These are phyloP conservation scores for Coleophoma cylindrospora DNA, from an alignment of 2,329 filamentous ascomycete species.

Conservation along the genomic window DNA sequence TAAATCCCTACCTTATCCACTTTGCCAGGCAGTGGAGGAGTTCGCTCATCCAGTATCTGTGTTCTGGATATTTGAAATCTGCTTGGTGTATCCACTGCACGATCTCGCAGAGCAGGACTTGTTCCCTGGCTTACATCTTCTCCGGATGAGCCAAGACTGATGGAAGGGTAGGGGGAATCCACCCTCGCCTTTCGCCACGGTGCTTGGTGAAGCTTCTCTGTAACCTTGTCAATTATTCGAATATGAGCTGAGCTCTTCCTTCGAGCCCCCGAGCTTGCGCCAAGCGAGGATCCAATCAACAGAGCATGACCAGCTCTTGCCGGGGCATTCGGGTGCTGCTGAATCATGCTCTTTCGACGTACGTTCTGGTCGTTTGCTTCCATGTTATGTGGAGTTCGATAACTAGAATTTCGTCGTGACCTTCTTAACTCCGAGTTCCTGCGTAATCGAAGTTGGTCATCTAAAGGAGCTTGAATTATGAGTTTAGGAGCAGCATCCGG, in stretches of 20 bases:
- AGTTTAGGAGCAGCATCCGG: too few relatives aligned
- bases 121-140: too few relatives aligned
- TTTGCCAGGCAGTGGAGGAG: background rate
- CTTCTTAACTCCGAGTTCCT: too few relatives aligned
- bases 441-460: too few relatives aligned
- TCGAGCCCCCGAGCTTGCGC: slow-evolving; percentile 8
- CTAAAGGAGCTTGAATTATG: too few relatives aligned
- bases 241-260: slow-evolving; percentile 7
- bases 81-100: background rate
- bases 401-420: too few relatives aligned
- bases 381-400: too few relatives aligned
- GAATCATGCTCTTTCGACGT: slow-evolving; percentile 10
- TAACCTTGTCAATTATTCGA: background rate
- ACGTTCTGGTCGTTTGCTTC: background rate
- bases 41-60: background rate
- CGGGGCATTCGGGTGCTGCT: slow-evolving; percentile 11
- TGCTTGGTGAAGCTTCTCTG: background rate
- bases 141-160: background rate
- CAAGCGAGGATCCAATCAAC: slow-evolving; percentile 14
- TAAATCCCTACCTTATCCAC: background rate
- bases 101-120: background rate
- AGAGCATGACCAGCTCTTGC: slow-evolving; percentile 8
- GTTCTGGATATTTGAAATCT: background rate
- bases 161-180: background rate
- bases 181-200: background rate